Evolutionary conservation across 257 asterid genomes (phyloP).

Genomic region (Hygrophila difformis): DNA sequence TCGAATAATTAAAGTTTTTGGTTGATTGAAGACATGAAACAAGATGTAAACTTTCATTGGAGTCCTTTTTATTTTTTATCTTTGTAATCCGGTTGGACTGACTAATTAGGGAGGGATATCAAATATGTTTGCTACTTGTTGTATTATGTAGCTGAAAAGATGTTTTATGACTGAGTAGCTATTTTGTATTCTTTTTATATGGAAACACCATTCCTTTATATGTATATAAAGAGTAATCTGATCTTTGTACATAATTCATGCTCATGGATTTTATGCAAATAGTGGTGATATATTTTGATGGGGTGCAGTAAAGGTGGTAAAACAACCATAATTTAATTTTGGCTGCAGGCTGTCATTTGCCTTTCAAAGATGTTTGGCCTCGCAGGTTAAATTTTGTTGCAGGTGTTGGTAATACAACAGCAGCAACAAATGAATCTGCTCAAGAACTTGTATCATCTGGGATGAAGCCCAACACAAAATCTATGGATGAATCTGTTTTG

Average conservation of each 20-base stretch:
- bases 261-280: too few species aligned
- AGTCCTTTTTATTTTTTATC: too few species aligned
- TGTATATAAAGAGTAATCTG: background rate
- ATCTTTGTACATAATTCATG: background rate
- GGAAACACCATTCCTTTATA: background rate
- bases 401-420: constrained; percentile 32
- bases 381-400: constrained; percentile 20
- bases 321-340: background rate
- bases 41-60: too few species aligned
- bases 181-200: background rate
- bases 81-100: too few species aligned
- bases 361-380: constrained; percentile 18
- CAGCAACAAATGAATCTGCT: constrained; percentile 24
- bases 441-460: constrained; percentile 22
- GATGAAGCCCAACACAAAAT: constrained; percentile 19
- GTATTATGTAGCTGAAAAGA: background rate
- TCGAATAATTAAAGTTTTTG: too few species aligned
- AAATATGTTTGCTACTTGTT: background rate
- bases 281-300: background rate
- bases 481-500: constrained; percentile 14
- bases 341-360: constrained; percentile 28
- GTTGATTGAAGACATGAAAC: too few species aligned
- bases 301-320: background rate
- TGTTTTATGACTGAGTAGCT: background rate
- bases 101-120: too few species aligned